phyloP scores from a whole-genome alignment of 2,329 filamentous ascomycete species.

The Penicillium brevicompactum region DNA sequence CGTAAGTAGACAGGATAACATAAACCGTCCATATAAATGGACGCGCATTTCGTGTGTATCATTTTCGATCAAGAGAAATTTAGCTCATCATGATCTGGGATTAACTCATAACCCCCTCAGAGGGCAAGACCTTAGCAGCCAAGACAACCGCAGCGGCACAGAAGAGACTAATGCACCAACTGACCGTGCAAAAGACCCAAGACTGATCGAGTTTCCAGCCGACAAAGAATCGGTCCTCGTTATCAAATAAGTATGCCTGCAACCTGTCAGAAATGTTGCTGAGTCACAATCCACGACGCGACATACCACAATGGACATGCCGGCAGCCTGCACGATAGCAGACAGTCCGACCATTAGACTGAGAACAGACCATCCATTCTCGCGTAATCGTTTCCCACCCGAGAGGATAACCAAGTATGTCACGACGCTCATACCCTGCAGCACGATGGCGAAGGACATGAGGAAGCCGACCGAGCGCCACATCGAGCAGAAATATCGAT shows the following conservation, averaged over 20 bases:
- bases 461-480: slow-evolving; percentile 89
- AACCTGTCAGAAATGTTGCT: slow-evolving; percentile 3
- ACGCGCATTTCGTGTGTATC: background rate
- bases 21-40: background rate
- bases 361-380: slow-evolving; percentile 80
- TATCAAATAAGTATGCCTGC: slow-evolving; percentile 79
- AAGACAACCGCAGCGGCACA: slow-evolving; percentile 61
- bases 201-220: slow-evolving; percentile 81
- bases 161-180: slow-evolving; percentile 58
- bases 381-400: slow-evolving; percentile 77
- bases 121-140: slow-evolving; percentile 70
- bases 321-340: slow-evolving; percentile 70
- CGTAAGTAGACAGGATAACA: background rate
- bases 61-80: slow-evolving; percentile 6
- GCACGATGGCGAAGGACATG: slow-evolving; percentile 79
- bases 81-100: slow-evolving; percentile 47
- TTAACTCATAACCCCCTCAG: slow-evolving; percentile 87
- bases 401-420: slow-evolving; percentile 75
- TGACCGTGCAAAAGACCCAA: slow-evolving; percentile 71
- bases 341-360: slow-evolving; percentile 66
- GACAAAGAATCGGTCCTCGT: slow-evolving; percentile 79
- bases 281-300: background rate
- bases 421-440: slow-evolving; percentile 79
- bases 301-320: slow-evolving; percentile 81
- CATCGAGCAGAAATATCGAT: slow-evolving; percentile 82